Evolutionary conservation across 805 yeast species (phyloP), one percentile per base, ranked within the genome.

Genomic region (Schwanniomyces sp.): DNA sequence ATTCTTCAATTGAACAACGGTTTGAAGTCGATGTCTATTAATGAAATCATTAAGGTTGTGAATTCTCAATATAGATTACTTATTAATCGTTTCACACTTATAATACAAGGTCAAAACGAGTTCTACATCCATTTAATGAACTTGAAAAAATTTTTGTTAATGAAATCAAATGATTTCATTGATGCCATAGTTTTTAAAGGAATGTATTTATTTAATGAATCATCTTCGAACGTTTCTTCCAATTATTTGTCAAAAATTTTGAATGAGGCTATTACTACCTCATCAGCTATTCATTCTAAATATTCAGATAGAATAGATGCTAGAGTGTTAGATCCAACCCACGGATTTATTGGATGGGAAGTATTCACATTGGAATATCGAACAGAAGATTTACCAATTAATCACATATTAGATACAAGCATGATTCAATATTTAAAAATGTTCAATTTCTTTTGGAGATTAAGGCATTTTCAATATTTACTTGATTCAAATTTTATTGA

Each of bases 321-420:
- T 0, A 73, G 97, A 40, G 75, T 91, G 18, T 72, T 91, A 42
- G 90, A 86, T 49, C 67, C 86, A 42, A 84, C 84, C 3, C 88
- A 85, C 54, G 76, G 63, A 1, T 80, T 83, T 26, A 67, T 81
- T 43, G 97, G 96, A 0, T 91, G 97, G 97, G 96, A 91, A 60
- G 90, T 88, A 2, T 91, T 92, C 62, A 89, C 97, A 0, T 69
- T 91, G 32, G 97, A 91, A 59, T 94, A 88, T 63, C 71, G 78
- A 45, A 57, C 81, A 9, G 75, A 81, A 7, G 70, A 78, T 25
- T 75, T 87, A 3, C 70, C 92, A 14, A 69, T 84, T 34, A 77
- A 79, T 32, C 52, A 60, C 2, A 47, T 73, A 62, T 40, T 67
- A 57, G 50, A 72, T 53, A 41, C 74, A 74, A 47, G 88, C 25